phyloP scores from a whole-genome alignment of 805 yeast species.

The Helenozyma baotianmanensis region DNA sequence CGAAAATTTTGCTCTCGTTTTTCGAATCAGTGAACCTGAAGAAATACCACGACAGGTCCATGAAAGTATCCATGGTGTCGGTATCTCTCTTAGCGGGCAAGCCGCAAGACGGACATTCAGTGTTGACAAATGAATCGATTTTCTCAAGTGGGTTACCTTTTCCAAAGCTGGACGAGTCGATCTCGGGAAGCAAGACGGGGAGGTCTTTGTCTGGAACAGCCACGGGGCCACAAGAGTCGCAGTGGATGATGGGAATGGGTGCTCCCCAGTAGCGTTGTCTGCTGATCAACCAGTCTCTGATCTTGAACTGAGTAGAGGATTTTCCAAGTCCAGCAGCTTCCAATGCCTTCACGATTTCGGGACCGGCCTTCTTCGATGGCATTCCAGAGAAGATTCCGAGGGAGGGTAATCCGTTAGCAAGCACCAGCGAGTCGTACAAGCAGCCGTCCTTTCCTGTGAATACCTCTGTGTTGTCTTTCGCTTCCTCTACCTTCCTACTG shows the following conservation, averaged over 20 bases:
- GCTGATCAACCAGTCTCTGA: conserved; percentile 92
- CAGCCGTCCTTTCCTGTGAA: conserved; percentile 46
- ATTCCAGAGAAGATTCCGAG: conserved; percentile 47
- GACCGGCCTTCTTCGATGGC: conserved; percentile 46
- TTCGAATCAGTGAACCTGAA: conserved; percentile 77
- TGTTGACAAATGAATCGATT: conserved; percentile 63
- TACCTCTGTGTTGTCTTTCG: conserved; percentile 28
- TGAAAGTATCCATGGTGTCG: conserved; percentile 98
- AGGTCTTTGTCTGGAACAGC: conserved; percentile 86
- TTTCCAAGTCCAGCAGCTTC: conserved; percentile 39
- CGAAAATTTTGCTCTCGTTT: conserved; percentile 55
- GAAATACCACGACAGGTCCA: conserved; percentile 97
- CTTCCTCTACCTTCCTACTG: conserved; percentile 21
- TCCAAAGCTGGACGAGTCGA: conserved; percentile 49
- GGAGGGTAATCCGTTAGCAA: conserved; percentile 22
- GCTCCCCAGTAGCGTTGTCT: conserved; percentile 99
- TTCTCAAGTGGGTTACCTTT: conserved; percentile 64
- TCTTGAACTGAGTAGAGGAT: conserved; percentile 48
- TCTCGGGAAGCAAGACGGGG: conserved; percentile 75
- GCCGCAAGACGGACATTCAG: conserved; percentile 79
- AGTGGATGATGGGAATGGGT: conserved; percentile 92
- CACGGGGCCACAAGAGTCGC: conserved; percentile 80
- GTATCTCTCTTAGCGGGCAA: conserved; percentile 78
- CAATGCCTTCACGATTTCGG: conserved; percentile 41
- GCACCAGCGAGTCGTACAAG: conserved; percentile 22